These are phyloP conservation scores for Macrophomina phaseolina DNA, from an alignment of 2,329 filamentous ascomycete species.

Conservation along the genomic window DNA sequence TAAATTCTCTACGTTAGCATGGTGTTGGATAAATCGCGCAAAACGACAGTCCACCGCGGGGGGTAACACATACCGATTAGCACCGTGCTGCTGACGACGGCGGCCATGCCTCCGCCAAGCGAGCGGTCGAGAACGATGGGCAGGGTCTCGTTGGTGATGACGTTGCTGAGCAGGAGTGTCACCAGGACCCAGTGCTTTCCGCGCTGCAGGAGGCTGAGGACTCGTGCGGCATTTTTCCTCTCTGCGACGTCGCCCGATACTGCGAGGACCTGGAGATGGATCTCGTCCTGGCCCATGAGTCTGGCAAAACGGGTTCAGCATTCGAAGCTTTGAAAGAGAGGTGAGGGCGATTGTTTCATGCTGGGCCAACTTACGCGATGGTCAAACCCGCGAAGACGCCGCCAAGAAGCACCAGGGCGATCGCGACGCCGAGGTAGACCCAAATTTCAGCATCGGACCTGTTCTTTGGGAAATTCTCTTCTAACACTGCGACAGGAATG, in stretches of 20 bases:
- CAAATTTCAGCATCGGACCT: conserved; percentile 70
- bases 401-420: conserved; percentile 81
- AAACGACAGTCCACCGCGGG: neutral
- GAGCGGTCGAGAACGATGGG: conserved; percentile 95
- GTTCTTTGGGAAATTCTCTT: conserved; percentile 40
- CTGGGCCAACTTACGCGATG: conserved; percentile 67
- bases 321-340: conserved; percentile 32
- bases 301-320: conserved; percentile 33
- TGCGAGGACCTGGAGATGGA: conserved; percentile 94
- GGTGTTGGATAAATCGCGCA: conserved; percentile 28
- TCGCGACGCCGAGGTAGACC: conserved; percentile 80
- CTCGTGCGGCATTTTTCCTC: conserved; percentile 80
- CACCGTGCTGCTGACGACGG: conserved; percentile 89
- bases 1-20: conserved; percentile 9
- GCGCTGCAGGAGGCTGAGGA: conserved; percentile 77
- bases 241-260: conserved; percentile 85
- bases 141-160: conserved; percentile 96
- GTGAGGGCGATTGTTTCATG: conserved; percentile 33
- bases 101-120: conserved; percentile 91
- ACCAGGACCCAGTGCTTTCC: conserved; percentile 99
- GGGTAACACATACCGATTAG: conserved; percentile 74
- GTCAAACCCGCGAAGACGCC: conserved; percentile 95
- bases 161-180: conserved; percentile 90
- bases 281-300: conserved; percentile 81
- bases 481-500: conserved; percentile 33